These are phyloP conservation scores for Vararia minispora DNA, from an alignment of 768 basidiomycete genomes.

Conservation along the genomic window DNA sequence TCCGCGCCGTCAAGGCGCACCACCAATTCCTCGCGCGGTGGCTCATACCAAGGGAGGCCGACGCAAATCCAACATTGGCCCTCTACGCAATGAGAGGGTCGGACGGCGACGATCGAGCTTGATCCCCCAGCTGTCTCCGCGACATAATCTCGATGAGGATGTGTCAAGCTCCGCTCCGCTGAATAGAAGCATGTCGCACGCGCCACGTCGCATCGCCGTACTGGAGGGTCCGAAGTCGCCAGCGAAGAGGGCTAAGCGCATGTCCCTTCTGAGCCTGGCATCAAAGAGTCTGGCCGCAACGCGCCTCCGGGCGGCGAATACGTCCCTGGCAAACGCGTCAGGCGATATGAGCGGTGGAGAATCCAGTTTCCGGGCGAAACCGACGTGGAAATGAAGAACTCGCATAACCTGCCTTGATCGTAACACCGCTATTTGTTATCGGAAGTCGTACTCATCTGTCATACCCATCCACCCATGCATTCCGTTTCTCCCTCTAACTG, in stretches of 20 bases:
- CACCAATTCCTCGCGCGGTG: slow-evolving; percentile 2
- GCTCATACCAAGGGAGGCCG: slow-evolving; percentile 28
- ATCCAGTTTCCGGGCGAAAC: slow-evolving; percentile 24
- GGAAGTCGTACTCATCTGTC: background rate
- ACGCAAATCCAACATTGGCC: slow-evolving; percentile 66
- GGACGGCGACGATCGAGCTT: slow-evolving; percentile 72
- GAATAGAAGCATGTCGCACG: slow-evolving; percentile 15
- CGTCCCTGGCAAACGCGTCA: slow-evolving; percentile 26
- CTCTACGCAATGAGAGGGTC: slow-evolving; percentile 60
- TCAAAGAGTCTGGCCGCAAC: slow-evolving; percentile 19
- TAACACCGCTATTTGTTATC: slow-evolving; percentile 7
- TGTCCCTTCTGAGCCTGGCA: slow-evolving; percentile 36
- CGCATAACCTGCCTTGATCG: slow-evolving; percentile 4
- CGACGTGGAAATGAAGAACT: slow-evolving; percentile 44
- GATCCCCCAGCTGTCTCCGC: slow-evolving; percentile 59
- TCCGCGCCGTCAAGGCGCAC: slow-evolving; percentile 28
- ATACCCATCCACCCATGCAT: background rate
- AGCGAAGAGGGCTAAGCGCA: slow-evolving; percentile 45
- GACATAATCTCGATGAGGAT: slow-evolving; percentile 23
- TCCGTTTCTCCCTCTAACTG: background rate
- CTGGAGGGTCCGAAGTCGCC: slow-evolving; percentile 32
- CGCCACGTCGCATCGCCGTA: slow-evolving; percentile 25
- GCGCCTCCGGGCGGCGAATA: slow-evolving; percentile 15
- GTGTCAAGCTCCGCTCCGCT: slow-evolving; percentile 16
- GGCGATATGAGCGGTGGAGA: slow-evolving; percentile 35